Conservation (phyloP, 169 alveolate species). For the Cryptosporidium ryanae region DNA sequence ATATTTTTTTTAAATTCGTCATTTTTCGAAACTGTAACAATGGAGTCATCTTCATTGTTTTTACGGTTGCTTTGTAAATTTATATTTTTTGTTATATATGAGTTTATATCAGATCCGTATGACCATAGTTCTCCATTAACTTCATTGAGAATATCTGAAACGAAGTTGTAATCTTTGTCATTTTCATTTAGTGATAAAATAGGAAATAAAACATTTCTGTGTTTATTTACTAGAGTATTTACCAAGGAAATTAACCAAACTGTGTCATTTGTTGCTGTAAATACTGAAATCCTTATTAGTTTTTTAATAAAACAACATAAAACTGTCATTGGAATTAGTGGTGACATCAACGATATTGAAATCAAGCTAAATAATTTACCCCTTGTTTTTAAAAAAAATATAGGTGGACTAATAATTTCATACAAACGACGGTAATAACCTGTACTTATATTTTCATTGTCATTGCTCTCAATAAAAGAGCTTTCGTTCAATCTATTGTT, state of each 20-base stretch:
- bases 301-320: conserved; percentile 49
- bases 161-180: conserved; percentile 6
- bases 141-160: background rate
- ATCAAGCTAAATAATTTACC: conserved; percentile 22
- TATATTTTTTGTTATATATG: background rate
- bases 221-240: conserved; percentile 30
- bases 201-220: conserved; percentile 32
- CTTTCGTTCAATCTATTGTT: conserved; percentile 45
- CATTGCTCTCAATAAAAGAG: background rate
- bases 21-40: background rate
- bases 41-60: background rate
- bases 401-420: conserved; percentile 29
- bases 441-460: conserved; percentile 46
- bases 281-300: conserved; percentile 41
- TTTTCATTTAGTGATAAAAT: conserved; percentile 39
- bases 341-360: conserved; percentile 55
- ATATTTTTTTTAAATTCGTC: background rate
- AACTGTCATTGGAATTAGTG: conserved; percentile 49
- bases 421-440: conserved; percentile 67
- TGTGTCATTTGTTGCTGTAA: conserved; percentile 26
- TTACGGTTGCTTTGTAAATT: background rate
- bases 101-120: conserved; percentile 18
- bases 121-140: conserved; percentile 56
- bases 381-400: conserved; percentile 21
- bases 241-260: conserved; percentile 46